Evolutionary conservation across 179 eudicot genomes (phyloP), one percentile per base, ranked within the genome.

Genomic region (Heliamphora pulchella): DNA sequence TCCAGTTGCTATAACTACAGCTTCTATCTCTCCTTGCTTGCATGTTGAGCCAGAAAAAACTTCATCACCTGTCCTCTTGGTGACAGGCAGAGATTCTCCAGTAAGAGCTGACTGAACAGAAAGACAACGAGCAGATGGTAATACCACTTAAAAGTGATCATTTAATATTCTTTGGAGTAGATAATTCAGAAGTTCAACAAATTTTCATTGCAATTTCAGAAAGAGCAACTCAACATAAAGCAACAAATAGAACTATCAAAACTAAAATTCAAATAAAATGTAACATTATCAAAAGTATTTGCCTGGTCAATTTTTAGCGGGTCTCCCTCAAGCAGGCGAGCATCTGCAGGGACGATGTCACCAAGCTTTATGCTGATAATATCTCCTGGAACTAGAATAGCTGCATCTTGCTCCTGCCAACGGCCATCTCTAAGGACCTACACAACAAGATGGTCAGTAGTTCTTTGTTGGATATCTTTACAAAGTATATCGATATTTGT

Each of bases 1-100:
- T 8, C 96, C 96, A 64, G 93, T 91, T 53, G 96, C 93, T 58
- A 31, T 31, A 31, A 31, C 31, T 31, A 31, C 31, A 31, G 31
- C 31, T 31, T 31, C 31, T 31, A 31, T 85, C 84, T 91, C 96
- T 78, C 96, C 93, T 2, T 89, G 96, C 86, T 91, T 90, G 76
- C 93, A 90, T 67, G 88, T 89, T 53, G 96, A 91, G 70, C 96
- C 96, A 58, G 96, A 90, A 77, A 69, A 91, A 44, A 91, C 94
- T 85, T 87, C 91, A 80, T 88, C 92, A 18, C 94, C 91, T 47
- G 87, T 81, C 83, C 62, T 89, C 82, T 88, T 91, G 80, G 94
- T 87, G 58, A 89, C 90, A 5, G 92, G 90, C 78, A 89, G 82
- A 59, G 92, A 91, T 81, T 89, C 94, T 77, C 91, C 91, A 18